Evolutionary conservation across 768 basidiomycete species (phyloP), one percentile per base, ranked within the genome.

Genomic region (Dioszegia hungarica): DNA sequence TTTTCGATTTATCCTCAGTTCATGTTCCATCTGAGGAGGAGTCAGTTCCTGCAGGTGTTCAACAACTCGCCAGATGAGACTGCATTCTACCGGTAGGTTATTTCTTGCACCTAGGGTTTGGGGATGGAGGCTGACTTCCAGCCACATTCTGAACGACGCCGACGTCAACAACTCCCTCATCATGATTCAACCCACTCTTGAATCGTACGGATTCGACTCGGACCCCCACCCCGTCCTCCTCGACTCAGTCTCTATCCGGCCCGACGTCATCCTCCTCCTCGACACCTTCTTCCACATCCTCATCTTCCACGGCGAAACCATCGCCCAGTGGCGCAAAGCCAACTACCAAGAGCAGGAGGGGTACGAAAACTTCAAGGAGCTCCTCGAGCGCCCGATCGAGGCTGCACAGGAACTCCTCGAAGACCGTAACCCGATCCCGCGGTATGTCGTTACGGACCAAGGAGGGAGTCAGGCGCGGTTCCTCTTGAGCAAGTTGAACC

Each of bases 221-320:
- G 83, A 85, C 2, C 86, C 95, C 14, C 89, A 92, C 66, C 95
- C 95, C 17, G 94, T 98, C 29, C 81, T 99, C 19, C 85, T 99
- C 29, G 95, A 99, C 79, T 93, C 90, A 50, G 86, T 99, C 41
- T 98, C 94, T 46, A 97, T 98, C 79, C 92, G 94, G 77, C 88
- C 89, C 40, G 95, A 98, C 69, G 90, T 93, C 60, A 86, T 99
- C 70, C 85, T 99, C 28, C 83, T 99, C 10, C 86, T 99, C 52
- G 95, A 99, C 72, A 98, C 94, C 2, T 99, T 94, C 83, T 98
- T 99, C 90, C 94, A 99, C 74, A 95, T 98, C 65, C 86, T 98
- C 68, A 98, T 99, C 77, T 98, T 95, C 87, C 95, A 99, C 73
- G 95, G 95, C 20, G 90, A 94, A 76, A 89, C 90, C 20, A 83